A percentile compares a stretch with the other conserved stretches of the same genome.
These are phyloP conservation scores for Hypoxylon rickii DNA, from an alignment of 495 filamentous ascomycete species.

Conservation along the genomic window DNA sequence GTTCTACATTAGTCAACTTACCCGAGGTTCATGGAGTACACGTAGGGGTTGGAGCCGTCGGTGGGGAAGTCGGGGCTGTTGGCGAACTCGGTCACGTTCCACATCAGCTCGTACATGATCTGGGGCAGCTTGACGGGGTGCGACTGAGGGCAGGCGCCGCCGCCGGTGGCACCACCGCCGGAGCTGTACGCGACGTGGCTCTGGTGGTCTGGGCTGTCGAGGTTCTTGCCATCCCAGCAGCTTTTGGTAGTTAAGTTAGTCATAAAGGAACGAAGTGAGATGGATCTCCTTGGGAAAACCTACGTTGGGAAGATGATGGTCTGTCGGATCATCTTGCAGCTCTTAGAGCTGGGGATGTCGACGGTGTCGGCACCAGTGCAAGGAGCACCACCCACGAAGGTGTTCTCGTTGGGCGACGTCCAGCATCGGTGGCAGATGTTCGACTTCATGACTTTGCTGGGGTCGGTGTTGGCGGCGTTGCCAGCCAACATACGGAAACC, in stretches of 20 bases:
- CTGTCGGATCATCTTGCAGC: slow-evolving; percentile 61
- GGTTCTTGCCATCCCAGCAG: slow-evolving; percentile 59
- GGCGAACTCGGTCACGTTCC: slow-evolving; percentile 60
- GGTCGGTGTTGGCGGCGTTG: slow-evolving; percentile 54
- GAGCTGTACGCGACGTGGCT: slow-evolving; percentile 65
- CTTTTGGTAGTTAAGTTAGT: slow-evolving; percentile 27
- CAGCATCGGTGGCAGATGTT: slow-evolving; percentile 64
- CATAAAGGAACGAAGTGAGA: neutral
- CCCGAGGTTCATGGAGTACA: slow-evolving; percentile 56
- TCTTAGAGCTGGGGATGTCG: slow-evolving; percentile 55
- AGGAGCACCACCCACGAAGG: slow-evolving; percentile 53
- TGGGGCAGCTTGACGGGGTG: slow-evolving; percentile 69
- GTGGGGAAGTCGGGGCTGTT: slow-evolving; percentile 60
- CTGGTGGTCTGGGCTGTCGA: slow-evolving; percentile 67
- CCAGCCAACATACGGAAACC: slow-evolving; percentile 63
- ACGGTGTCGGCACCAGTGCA: slow-evolving; percentile 57
- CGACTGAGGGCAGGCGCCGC: slow-evolving; percentile 60
- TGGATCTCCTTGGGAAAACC: slow-evolving; percentile 6
- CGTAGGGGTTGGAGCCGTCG: slow-evolving; percentile 60
- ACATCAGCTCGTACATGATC: slow-evolving; percentile 74
- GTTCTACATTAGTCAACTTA: slow-evolving; percentile 34
- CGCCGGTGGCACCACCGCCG: slow-evolving; percentile 53
- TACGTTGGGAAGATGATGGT: slow-evolving; percentile 65
- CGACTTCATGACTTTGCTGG: slow-evolving; percentile 51
- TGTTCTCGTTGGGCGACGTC: slow-evolving; percentile 52